phyloP scores from a whole-genome alignment of 2,329 filamentous ascomycete species.

The Verticillium zaregamsianum region DNA sequence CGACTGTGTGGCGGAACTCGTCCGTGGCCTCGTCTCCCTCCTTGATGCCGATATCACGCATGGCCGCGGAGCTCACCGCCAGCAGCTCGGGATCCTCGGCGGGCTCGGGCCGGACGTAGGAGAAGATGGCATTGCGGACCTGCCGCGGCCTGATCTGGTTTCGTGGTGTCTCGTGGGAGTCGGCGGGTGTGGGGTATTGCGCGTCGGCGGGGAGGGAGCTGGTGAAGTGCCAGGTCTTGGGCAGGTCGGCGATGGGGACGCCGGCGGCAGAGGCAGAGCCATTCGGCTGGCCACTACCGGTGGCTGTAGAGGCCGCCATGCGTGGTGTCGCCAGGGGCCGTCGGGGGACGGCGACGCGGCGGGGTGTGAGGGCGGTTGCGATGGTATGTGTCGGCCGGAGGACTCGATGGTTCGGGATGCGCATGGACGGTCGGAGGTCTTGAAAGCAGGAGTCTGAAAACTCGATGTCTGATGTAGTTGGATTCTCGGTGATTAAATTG shows the following conservation, averaged over 20 bases:
- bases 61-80: conserved; percentile 71
- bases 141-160: conserved; percentile 72
- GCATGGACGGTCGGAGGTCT: neutral
- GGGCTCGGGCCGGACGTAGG: conserved; percentile 80
- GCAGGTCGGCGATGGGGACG: conserved; percentile 48
- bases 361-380: neutral
- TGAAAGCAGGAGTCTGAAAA: no score
- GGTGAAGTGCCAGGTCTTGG: conserved; percentile 63
- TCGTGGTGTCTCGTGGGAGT: conserved; percentile 77
- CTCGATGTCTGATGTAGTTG: no score
- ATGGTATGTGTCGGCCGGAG: neutral
- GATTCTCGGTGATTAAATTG: no score
- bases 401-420: neutral
- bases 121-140: conserved; percentile 82
- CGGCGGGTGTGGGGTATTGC: conserved; percentile 72
- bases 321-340: neutral
- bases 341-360: neutral
- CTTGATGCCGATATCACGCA: conserved; percentile 76
- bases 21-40: conserved; percentile 63
- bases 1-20: conserved; percentile 72
- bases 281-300: neutral
- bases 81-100: conserved; percentile 73
- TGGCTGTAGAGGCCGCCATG: neutral
- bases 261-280: conserved; percentile 3
- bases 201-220: conserved; percentile 71